Percentiles rank a stretch among this genome's conserved stretches.
Evolutionary conservation across 139 green algal genomes (phyloP).

Genomic region (Zygnema circumcarinatum): DNA sequence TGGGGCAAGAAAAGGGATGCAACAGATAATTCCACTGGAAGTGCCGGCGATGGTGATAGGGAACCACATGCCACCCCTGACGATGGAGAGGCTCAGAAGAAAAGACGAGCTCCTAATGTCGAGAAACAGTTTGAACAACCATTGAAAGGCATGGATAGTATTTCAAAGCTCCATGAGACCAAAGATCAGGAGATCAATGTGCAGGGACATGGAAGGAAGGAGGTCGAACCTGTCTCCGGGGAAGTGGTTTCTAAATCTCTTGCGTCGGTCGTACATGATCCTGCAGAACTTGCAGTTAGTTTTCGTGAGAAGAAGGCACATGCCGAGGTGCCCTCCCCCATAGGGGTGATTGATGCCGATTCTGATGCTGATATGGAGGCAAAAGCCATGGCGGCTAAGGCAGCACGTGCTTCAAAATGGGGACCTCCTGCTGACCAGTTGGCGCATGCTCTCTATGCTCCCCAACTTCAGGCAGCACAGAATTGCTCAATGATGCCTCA

Average conservation of each 20-base stretch:
- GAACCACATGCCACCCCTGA: background rate
- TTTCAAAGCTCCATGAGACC: too few species aligned
- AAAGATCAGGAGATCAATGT: too few species aligned
- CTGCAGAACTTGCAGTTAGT: too few species aligned
- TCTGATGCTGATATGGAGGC: background rate
- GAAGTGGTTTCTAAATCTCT: too few species aligned
- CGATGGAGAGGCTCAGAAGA: background rate
- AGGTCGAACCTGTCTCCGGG: too few species aligned
- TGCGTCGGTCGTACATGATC: too few species aligned
- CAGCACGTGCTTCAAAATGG: slow-evolving; percentile 6
- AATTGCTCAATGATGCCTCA: background rate
- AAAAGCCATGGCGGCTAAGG: background rate
- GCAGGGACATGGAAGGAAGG: too few species aligned
- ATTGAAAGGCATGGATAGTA: too few species aligned
- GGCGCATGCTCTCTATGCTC: background rate
- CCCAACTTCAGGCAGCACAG: background rate
- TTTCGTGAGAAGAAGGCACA: too few species aligned
- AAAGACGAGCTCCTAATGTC: background rate
- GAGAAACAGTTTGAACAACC: too few species aligned
- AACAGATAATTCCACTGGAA: background rate
- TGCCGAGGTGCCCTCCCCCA: too few species aligned
- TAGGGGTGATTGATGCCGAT: too few species aligned
- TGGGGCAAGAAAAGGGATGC: background rate
- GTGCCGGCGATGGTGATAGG: background rate
- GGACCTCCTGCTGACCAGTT: slow-evolving; percentile 13